phyloP scores from a whole-genome alignment of 2,329 filamentous ascomycete species.

The Rachicladosporium sp. region DNA sequence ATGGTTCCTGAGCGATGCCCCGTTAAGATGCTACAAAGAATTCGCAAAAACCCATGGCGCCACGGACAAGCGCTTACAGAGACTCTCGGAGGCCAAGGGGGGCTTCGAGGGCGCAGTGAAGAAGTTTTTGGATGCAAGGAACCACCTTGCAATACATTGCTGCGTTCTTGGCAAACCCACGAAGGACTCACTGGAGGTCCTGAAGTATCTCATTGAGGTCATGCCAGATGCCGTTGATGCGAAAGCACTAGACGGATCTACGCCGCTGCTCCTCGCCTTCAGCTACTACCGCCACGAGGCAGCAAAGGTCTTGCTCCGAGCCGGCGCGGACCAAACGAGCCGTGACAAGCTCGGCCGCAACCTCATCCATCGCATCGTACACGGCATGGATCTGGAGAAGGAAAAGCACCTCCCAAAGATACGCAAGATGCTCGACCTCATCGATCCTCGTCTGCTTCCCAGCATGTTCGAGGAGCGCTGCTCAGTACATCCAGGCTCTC shows the following conservation, averaged over 20 bases:
- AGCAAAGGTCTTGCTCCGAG: constrained; percentile 51
- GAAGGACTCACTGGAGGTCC: constrained; percentile 38
- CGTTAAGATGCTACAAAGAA: constrained; percentile 53
- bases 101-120: constrained; percentile 53
- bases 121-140: constrained; percentile 49
- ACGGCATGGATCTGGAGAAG: background rate
- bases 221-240: constrained; percentile 51
- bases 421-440: constrained; percentile 39
- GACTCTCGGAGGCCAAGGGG: constrained; percentile 45
- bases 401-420: constrained; percentile 10
- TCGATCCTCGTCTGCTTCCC: constrained; percentile 45
- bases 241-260: constrained; percentile 44
- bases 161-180: constrained; percentile 37
- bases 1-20: constrained; percentile 64
- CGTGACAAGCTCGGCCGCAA: constrained; percentile 50
- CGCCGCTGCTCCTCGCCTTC: constrained; percentile 59
- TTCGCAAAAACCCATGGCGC: constrained; percentile 50
- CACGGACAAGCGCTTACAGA: constrained; percentile 49
- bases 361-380: constrained; percentile 49
- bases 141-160: constrained; percentile 51
- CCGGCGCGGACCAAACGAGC: constrained; percentile 55
- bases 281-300: constrained; percentile 41
- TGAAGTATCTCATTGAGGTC: constrained; percentile 54
- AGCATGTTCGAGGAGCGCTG: constrained; percentile 49
- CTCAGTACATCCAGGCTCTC: constrained; percentile 37